Base-by-base conservation (phyloP, 176 grass and related monocot species). In the Paspalum notatum region DNA sequence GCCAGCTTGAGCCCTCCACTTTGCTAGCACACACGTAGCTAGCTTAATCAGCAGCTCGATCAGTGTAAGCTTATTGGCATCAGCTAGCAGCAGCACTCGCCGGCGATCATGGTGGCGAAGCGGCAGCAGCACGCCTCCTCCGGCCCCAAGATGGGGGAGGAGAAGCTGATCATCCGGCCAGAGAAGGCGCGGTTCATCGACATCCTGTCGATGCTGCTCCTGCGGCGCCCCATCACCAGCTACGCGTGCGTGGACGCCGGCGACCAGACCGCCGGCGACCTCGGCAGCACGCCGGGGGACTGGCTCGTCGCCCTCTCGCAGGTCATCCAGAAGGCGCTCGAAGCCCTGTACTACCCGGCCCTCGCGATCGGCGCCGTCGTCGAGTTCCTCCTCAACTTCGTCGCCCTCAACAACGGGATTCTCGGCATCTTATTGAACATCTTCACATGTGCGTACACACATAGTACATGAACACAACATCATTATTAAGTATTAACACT, bases 331-430 rank as follows among this genome's bases (percentile, higher is more conserved):
- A 93, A 90, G 82, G 79, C 67, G 8, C 71, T 93, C 6, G 55
- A 3, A 0, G 25, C 17, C 49, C 63, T 51, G 10, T 80, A 85
- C 41, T 70, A 46, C 6, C 92, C 92, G 1, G 25, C 87, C 4
- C 73, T 82, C 41, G 67, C 24, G 4, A 2, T 70, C 25, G 92
- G 92, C 18, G 9, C 17, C 71, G 12, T 72, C 50, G 26, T 84
- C 43, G 92, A 94, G 83, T 84, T 86, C 66, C 2, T 89, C 25
- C 62, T 91, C 42, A 94, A 94, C 89, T 84, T 94, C 66, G 1
- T 94, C 61, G 51, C 80, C 1, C 86, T 94, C 63, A 91, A 94
- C 78, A 87, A 87, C 6, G 92, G 92, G 14, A 26, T 94, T 15
- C 54, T 88, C 32, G 79, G 88, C 80, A 78, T 94, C 72, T 10